Base-by-base conservation (phyloP, 495 filamentous ascomycete species). In the Hypomontagnella monticulosa region DNA sequence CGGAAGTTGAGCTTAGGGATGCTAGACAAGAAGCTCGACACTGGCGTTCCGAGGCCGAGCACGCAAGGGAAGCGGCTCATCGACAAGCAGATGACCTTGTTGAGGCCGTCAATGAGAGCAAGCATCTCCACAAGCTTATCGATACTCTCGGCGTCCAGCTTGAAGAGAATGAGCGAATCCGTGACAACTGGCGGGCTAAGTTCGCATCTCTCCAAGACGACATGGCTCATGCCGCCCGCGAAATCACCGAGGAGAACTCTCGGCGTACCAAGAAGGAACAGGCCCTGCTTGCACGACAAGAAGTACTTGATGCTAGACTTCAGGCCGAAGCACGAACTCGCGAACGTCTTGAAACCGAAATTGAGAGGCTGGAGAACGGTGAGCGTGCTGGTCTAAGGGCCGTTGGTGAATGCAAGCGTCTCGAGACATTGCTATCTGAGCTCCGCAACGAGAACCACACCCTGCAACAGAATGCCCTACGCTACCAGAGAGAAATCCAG, bases 171-270 rank as follows among this genome's bases (percentile, higher is more conserved):
- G 86, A 91, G 72, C 84, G 87, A 62, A 83, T 90, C 62, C 88
- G 92, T 51, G 90, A 93, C 66, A 84, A 80, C 67, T 89, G 96
- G 79, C 87, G 91, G 63, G 81, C 83, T 70, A 94, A 93, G 73
- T 89, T 97, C 69, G 86, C 93, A 66, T 84, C 82, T 52, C 77
- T 98, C 46, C 93, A 97, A 77, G 84, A 90, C 65, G 91, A 97
- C 55, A 92, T 98, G 89, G 84, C 87, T 9, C 80, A 78, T 50
- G 87, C 91, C n/a, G 88, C 89, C 54, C 82, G 83, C 41, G 89
- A 96, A 51, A 87, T 97, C 53, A 86, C 87, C 12, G 84, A 88
- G 56, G 93, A 97, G 71, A 92, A 93, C 70, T 85, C 88, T n/a
- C 79, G 83, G 18, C 92, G 88, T 79, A 81, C 83, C 43, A 87